Base-by-base conservation (phyloP, 2,329 filamentous ascomycete species). In the Amylocarpus encephaloides region DNA sequence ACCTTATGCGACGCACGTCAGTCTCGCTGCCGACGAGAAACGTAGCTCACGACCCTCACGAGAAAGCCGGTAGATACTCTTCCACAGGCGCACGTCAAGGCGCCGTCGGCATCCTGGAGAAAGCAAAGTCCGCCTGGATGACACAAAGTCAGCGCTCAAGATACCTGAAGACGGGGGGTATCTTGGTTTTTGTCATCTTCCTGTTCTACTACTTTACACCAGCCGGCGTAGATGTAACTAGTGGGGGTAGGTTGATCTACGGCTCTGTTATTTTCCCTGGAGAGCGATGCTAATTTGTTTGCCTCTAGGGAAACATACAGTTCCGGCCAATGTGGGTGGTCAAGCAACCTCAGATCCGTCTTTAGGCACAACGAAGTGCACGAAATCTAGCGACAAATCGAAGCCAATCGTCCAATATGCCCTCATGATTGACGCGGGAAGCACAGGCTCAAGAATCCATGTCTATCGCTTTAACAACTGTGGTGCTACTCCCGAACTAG, bases 381-480 rank as follows among this genome's bases (percentile, higher is more conserved):
- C 83, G 52, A 88, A 84, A 66, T 89, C 93, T 38, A 84, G 79
- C 72, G 88, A 89, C 62, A 83, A 86, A 64, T 85, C 89, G 58
- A 97, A 96, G 73, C 92, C 93, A 44, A 81, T 98, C 59, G 85
- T 96, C 55, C 93, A 98, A 68, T 98, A 97, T 73, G 94, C 93
- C 54, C 80, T 97, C 64, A 98, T 98, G 93, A 88, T 98, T 65
- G 93, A 98, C 70, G 93, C 93, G 43, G 93, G 93, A 62, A 97
- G 91, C 75, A 97, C 93, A 48, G 93, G 93, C 54, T 97, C 93
- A 53, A 86, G 93, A 62, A 96, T 98, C 67, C 94, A 98, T 73
- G 90, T 97, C 52, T 98, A 96, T 78, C 88, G 90, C 67, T 98
- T 97, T 80, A 97, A 97, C 77, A 97, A 97, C 74, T 98, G 92